Base-by-base conservation (phyloP, 2,329 filamentous ascomycete genomes). In the Cylindrodendrum hubeiense region DNA sequence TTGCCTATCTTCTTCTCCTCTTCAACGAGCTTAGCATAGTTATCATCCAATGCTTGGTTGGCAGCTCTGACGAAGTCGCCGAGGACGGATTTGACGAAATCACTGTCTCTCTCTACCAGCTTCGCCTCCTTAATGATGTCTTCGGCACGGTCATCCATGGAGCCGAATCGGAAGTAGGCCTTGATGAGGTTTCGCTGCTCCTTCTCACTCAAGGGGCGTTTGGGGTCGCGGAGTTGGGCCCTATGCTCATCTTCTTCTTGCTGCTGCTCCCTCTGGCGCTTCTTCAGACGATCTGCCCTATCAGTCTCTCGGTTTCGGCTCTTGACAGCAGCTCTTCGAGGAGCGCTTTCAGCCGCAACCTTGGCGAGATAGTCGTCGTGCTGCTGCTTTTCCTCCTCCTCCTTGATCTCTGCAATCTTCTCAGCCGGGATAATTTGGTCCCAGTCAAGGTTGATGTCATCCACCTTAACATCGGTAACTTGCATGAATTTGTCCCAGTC, bases 351-450 rank as follows among this genome's bases (percentile, higher is more conserved):
- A 68, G 96, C 94, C 60, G 96, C 89, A 50, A 96, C 88, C 73
- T 91, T 91, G 26, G 90, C 91, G 1, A 97, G 88, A 70, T 96
- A 97, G 50, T 92, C 90, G 15, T 95, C 93, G 60, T 97, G 90
- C 60, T 93, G 89, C 75, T 92, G 92, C 78, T 91, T 90, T 71
- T 97, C 93, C 74, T 98, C 95, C 54, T 97, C 93, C 0, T 90
- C 91, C 78, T 97, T 97, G 80, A 98, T 92, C 65, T 90, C 91
- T 17, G 95, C 95, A 19, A 99, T 87, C 74, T 97, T 91, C 8
- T 97, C 94, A 65, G 95, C 94, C 0, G 96, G 97, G 72, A 99
- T 98, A 74, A 99, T 99, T 71, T 98, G 93, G 74, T 99, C 96
- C 96, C 96, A 99, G 71, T 97, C 94, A 26, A 98, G 90, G 69